Percentiles rank a stretch among this genome's conserved stretches.
These are phyloP conservation scores for Maudiozyma barnettii DNA, from an alignment of 805 yeast genomes.

Conservation along the genomic window DNA sequence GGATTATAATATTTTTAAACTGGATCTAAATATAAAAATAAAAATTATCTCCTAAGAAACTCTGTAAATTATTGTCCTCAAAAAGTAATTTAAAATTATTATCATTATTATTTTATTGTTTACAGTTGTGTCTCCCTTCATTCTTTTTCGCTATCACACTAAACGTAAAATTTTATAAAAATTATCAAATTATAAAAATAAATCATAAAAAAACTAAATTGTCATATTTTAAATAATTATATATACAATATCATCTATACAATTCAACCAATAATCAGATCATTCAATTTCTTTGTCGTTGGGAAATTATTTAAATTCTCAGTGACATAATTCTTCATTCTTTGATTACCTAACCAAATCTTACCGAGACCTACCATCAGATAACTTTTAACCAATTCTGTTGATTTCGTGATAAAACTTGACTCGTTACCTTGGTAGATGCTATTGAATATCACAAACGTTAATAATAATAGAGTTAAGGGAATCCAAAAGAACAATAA, in stretches of 20 bases:
- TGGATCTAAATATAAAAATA: too few relatives aligned
- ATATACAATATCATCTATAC: not conserved
- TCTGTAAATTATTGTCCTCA: too few relatives aligned
- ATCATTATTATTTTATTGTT: not conserved
- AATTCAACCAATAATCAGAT: conserved; percentile 6
- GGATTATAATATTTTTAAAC: too few relatives aligned
- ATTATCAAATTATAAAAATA: not conserved
- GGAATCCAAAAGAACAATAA: conserved; percentile 89
- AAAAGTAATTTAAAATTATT: not conserved
- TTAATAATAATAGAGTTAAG: conserved; percentile 45
- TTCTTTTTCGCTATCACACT: not conserved
- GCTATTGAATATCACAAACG: conserved; percentile 34
- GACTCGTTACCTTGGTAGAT: conserved; percentile 29
- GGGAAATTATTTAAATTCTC: conserved; percentile 25
- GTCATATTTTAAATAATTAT: not conserved
- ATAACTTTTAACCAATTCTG: conserved; percentile 30
- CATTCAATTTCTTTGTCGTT: conserved; percentile 13
- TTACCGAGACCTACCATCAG: conserved; percentile 38
- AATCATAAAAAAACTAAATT: not conserved
- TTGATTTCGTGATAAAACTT: conserved; percentile 17
- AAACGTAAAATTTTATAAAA: not conserved
- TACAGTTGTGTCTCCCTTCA: not conserved
- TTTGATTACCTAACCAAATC: conserved; percentile 43
- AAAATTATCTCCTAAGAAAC: too few relatives aligned
- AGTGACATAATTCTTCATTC: conserved; percentile 37